phyloP scores from a whole-genome alignment of 768 basidiomycete species.

The Russula sp. region DNA sequence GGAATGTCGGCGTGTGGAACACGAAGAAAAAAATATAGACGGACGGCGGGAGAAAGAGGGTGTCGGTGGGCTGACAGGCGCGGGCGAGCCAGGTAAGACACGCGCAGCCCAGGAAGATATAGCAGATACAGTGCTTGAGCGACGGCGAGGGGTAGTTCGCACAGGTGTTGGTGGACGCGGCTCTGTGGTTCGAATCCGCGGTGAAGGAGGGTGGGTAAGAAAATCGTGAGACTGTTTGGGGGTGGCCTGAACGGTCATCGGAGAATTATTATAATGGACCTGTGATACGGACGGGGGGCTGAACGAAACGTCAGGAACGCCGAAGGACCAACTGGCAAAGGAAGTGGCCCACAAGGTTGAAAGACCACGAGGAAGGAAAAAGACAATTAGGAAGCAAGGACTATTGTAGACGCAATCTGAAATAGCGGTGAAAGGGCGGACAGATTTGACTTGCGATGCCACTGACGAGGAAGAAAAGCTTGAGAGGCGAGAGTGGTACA shows the following conservation, averaged over 20 bases:
- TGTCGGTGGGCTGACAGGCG: slow-evolving; percentile 32
- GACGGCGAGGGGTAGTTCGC: slow-evolving; percentile 13
- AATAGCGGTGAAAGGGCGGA: background rate
- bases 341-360: background rate
- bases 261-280: background rate
- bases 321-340: background rate
- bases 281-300: background rate
- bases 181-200: slow-evolving; percentile 29
- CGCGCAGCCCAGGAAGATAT: slow-evolving; percentile 58
- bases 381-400: slow-evolving; percentile 6
- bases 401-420: background rate
- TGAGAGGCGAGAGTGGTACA: background rate
- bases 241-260: background rate
- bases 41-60: slow-evolving; percentile 30
- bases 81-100: slow-evolving; percentile 67
- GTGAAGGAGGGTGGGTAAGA: slow-evolving; percentile 30
- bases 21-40: slow-evolving; percentile 21
- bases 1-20: slow-evolving; percentile 36
- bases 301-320: background rate
- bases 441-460: background rate
- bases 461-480: background rate
- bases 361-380: slow-evolving; percentile 2
- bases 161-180: slow-evolving; percentile 28
- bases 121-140: slow-evolving; percentile 41
- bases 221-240: slow-evolving; percentile 27